Percentiles rank a stretch among this genome's conserved stretches.
Evolutionary conservation across 148 eudicot species (phyloP).

Genomic region (Silene latifolia): DNA sequence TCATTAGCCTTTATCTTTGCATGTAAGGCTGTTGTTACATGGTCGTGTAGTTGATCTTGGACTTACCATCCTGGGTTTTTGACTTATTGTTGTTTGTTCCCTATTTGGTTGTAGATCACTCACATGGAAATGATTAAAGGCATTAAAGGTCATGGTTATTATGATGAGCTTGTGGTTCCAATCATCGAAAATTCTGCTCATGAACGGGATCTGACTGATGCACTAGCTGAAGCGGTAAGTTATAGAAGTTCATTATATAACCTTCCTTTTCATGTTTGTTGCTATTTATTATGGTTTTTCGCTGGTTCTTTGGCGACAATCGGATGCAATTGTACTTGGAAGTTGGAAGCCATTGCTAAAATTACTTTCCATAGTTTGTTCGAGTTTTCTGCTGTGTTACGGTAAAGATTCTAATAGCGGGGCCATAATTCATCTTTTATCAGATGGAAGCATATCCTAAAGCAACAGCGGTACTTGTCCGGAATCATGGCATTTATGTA

Average conservation of each 20-base stretch:
- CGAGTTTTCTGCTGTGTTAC: not conserved
- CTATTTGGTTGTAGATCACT: slow-evolving; percentile 55
- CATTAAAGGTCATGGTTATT: slow-evolving; percentile 96
- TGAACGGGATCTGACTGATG: slow-evolving; percentile 88
- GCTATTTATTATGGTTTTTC: not conserved
- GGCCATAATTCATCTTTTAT: slow-evolving; percentile 12
- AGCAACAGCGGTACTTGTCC: slow-evolving; percentile 94
- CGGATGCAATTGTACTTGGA: not conserved
- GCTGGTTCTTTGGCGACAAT: not conserved
- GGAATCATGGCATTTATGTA: slow-evolving; percentile 88
- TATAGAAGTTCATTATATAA: slow-evolving; percentile 4
- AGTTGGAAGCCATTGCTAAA: not conserved
- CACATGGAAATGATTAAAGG: slow-evolving; percentile 99
- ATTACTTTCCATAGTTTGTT: not conserved
- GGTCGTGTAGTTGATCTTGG: not conserved
- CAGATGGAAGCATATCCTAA: slow-evolving; percentile 97
- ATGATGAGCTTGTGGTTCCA: slow-evolving; percentile 95
- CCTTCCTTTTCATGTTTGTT: not conserved
- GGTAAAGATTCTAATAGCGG: slow-evolving; percentile 10
- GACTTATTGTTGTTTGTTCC: not conserved
- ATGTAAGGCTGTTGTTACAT: not conserved
- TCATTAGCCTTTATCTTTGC: not conserved
- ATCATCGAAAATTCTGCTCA: slow-evolving; percentile 94
- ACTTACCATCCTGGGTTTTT: not conserved
- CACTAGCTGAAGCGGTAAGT: slow-evolving; percentile 92